These are phyloP conservation scores for Elsinoe fawcettii DNA, from an alignment of 2,329 filamentous ascomycete species.

Conservation along the genomic window DNA sequence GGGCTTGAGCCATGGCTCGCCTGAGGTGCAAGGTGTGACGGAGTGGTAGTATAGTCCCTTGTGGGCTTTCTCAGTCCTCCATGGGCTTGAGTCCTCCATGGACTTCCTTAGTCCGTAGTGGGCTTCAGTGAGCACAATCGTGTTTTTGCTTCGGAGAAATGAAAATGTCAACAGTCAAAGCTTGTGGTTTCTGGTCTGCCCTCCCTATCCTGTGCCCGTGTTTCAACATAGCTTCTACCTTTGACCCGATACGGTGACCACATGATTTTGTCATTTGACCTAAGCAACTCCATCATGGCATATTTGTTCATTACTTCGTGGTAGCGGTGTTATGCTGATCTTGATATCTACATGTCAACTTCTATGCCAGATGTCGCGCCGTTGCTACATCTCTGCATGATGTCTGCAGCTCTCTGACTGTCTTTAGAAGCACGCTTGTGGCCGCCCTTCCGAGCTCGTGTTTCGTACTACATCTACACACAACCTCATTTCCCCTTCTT, in stretches of 20 bases:
- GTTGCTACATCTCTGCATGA: not conserved
- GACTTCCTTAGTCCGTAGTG: not conserved
- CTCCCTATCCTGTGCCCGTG: no score
- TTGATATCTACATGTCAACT: not conserved
- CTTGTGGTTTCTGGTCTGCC: no score
- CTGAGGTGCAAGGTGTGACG: not conserved
- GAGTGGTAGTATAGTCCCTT: not conserved
- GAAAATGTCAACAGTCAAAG: constrained; percentile 1
- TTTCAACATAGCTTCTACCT: no score
- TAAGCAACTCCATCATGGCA: not conserved
- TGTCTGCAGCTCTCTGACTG: no score
- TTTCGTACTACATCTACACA: not conserved
- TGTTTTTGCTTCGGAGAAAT: not conserved
- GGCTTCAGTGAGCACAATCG: not conserved
- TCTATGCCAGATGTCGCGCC: not conserved
- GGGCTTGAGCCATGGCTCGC: not conserved
- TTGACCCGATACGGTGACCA: no score
- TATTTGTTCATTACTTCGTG: not conserved
- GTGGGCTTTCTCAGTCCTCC: no score
- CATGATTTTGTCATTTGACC: no score
- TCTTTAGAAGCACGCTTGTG: not conserved
- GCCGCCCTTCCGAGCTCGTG: not conserved
- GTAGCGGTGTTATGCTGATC: not conserved
- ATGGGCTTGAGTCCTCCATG: no score
- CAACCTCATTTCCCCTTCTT: constrained; percentile 22